Evolutionary conservation across 2,329 filamentous ascomycete species (phyloP).

Genomic region (Myriosclerotinia scirpicola): DNA sequence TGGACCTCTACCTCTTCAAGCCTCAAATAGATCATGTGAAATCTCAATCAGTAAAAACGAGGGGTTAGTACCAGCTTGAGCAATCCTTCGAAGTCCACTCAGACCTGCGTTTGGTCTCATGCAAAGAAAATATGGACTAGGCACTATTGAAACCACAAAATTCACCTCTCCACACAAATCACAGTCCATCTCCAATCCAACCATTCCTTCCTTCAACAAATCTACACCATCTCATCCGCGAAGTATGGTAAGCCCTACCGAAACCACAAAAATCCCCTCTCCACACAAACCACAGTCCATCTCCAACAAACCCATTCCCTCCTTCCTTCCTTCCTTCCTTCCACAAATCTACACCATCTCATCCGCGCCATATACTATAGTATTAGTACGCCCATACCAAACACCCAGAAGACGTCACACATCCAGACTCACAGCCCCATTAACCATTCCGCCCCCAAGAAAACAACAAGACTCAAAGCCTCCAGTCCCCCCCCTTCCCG

Average conservation of each 20-base stretch:
- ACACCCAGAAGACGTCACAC: not conserved
- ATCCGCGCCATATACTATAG: too few species aligned
- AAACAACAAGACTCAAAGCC: not conserved
- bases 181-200: not conserved
- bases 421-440: not conserved
- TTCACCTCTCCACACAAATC: not conserved
- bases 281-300: not conserved
- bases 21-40: not conserved
- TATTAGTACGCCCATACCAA: too few species aligned
- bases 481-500: not conserved
- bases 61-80: not conserved
- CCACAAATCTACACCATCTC: not conserved
- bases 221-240: too few species aligned
- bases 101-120: not conserved
- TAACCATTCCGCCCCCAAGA: too few species aligned
- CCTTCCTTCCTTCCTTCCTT: too few species aligned
- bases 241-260: not conserved
- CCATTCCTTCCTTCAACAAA: too few species aligned
- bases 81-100: not conserved
- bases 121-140: not conserved
- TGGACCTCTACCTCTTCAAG: not conserved
- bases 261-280: not conserved
- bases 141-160: not conserved
- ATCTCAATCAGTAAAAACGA: not conserved
- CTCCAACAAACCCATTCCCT: not conserved